A percentile compares a stretch with the other conserved stretches of the same genome.
Conservation (phyloP, 2,329 filamentous ascomycete genomes). For the Tetracladium maxilliforme region DNA sequence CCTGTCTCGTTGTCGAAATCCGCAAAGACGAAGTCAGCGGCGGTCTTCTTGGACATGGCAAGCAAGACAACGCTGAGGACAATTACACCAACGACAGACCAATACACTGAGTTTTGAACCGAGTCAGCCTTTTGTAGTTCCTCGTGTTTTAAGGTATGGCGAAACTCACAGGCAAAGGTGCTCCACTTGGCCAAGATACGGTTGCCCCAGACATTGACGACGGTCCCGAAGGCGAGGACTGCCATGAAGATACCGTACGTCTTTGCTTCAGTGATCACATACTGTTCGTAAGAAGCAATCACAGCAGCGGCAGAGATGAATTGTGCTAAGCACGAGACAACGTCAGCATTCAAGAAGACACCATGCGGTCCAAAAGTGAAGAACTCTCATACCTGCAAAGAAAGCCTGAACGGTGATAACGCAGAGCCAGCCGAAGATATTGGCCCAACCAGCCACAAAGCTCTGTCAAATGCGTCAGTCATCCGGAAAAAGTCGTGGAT, state of each 20-base stretch:
- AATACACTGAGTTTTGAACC: slow-evolving; percentile 19
- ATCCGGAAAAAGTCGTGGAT: too few relatives aligned
- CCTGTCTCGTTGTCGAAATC: slow-evolving; percentile 27
- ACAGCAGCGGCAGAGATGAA: slow-evolving; percentile 26
- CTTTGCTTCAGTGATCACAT: slow-evolving; percentile 19
- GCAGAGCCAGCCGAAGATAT: slow-evolving; percentile 28
- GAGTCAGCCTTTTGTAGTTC: neutral
- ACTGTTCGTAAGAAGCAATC: slow-evolving; percentile 20
- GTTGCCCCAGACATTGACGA: slow-evolving; percentile 25
- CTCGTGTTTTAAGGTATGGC: neutral
- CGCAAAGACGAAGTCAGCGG: slow-evolving; percentile 25
- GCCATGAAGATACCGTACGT: slow-evolving; percentile 27
- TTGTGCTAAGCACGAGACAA: slow-evolving; percentile 21
- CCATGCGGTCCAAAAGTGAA: slow-evolving; percentile 2
- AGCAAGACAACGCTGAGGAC: slow-evolving; percentile 27
- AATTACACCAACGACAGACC: slow-evolving; percentile 24
- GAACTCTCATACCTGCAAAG: slow-evolving; percentile 18
- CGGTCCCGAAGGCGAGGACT: slow-evolving; percentile 18
- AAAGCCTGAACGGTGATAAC: slow-evolving; percentile 26
- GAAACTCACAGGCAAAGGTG: slow-evolving; percentile 19
- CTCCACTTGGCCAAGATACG: slow-evolving; percentile 24
- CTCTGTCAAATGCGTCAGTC: too few relatives aligned
- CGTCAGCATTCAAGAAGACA: too few relatives aligned
- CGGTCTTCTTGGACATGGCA: slow-evolving; percentile 25
- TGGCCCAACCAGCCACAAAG: slow-evolving; percentile 27